Percentiles rank a stretch among this genome's conserved stretches.
phyloP scores from a whole-genome alignment of 306 rosid species.

The Pterocarpus macrocarpus region DNA sequence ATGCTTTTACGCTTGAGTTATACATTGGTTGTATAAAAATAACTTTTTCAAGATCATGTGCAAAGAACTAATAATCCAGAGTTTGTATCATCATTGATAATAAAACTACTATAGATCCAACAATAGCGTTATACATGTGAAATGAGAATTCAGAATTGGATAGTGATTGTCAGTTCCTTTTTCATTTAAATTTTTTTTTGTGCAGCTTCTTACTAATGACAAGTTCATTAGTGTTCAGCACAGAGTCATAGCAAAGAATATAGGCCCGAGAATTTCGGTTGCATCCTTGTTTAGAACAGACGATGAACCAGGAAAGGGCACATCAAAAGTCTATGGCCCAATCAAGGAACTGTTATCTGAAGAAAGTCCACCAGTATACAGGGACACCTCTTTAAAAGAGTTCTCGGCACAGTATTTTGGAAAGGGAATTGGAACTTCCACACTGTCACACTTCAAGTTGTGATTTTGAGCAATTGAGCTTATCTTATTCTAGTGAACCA shows the following conservation, averaged over 20 bases:
- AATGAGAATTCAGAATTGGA: neutral
- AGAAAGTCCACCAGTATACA: conserved; percentile 58
- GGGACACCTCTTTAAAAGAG: conserved; percentile 45
- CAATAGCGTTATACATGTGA: neutral
- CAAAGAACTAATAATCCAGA: too few relatives aligned
- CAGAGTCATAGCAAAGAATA: conserved; percentile 44
- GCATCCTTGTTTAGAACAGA: conserved; percentile 34
- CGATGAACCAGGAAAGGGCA: neutral
- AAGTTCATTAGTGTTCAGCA: conserved; percentile 44
- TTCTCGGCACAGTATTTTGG: conserved; percentile 23
- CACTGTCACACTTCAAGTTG: conserved; percentile 52
- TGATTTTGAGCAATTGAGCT: conserved; percentile 38
- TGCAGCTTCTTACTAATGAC: conserved; percentile 47
- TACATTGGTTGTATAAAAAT: too few relatives aligned
- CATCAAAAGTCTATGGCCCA: conserved; percentile 50
- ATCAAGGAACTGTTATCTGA: conserved; percentile 64
- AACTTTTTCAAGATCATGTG: too few relatives aligned
- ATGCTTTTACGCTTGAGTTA: too few relatives aligned
- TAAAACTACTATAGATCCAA: too few relatives aligned
- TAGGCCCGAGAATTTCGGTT: conserved; percentile 46
- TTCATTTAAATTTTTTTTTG: neutral
- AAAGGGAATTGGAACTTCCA: conserved; percentile 51
- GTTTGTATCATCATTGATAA: too few relatives aligned
- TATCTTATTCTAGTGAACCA: neutral
- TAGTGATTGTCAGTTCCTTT: neutral